Conservation (phyloP, 164 flowering plant genomes). For the Magnolia sinica region DNA sequence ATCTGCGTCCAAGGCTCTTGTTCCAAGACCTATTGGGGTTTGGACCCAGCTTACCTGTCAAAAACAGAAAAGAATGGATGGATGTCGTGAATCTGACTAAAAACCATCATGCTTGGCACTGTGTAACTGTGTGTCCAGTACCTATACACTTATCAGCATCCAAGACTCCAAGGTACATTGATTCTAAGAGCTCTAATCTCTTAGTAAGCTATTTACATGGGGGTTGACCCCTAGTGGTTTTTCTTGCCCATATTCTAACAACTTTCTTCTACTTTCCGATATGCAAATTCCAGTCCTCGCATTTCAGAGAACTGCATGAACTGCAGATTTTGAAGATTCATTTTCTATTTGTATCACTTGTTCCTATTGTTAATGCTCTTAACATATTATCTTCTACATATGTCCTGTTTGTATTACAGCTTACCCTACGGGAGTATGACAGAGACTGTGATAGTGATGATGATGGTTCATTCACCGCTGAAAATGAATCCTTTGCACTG, state of each 20-base stretch:
- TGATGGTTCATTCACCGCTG: slow-evolving; percentile 34
- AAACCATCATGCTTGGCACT: no score
- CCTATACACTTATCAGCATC: no score
- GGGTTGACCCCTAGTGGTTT: background rate
- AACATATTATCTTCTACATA: background rate
- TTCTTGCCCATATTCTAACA: background rate
- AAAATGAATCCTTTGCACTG: slow-evolving; percentile 47
- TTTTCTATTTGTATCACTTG: background rate
- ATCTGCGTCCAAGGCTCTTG: no score
- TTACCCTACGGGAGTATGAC: slow-evolving; percentile 65
- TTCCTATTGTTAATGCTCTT: background rate
- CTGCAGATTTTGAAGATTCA: background rate
- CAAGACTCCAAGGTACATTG: no score
- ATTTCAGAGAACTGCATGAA: background rate
- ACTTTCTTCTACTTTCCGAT: background rate
- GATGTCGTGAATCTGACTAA: no score
- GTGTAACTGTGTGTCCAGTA: no score
- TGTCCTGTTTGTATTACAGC: slow-evolving; percentile 40
- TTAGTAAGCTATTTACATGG: background rate
- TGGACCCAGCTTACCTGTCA: no score
- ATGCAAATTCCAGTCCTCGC: background rate
- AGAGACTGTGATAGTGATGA: slow-evolving; percentile 47
- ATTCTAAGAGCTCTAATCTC: no score
- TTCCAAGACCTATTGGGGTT: no score
- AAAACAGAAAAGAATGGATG: no score